Conservation (phyloP, 163 green algal species). For the Scenedesmus sp. region DNA sequence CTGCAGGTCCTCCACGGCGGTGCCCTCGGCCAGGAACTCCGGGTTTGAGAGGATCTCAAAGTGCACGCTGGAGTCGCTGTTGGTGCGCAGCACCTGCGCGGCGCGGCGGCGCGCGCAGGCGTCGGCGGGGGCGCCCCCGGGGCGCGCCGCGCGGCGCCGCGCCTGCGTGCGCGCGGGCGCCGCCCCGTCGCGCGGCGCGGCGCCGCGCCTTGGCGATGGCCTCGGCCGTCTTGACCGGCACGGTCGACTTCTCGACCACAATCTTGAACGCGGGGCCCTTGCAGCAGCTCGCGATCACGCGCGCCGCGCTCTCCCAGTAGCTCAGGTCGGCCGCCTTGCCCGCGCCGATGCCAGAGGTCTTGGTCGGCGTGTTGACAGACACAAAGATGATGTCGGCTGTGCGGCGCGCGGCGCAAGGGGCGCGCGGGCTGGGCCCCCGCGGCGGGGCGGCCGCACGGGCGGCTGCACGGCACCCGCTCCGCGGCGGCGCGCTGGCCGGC, state of each 20-base stretch:
- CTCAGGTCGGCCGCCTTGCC: conserved; percentile 98
- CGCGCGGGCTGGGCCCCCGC: too few relatives aligned
- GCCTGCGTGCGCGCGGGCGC: not conserved
- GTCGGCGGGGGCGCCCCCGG: not conserved
- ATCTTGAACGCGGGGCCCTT: conserved; percentile 88
- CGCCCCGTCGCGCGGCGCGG: too few relatives aligned
- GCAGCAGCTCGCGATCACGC: conserved; percentile 93
- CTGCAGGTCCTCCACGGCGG: conserved; percentile 94
- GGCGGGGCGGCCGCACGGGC: too few relatives aligned
- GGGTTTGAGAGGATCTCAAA: conserved; percentile 99
- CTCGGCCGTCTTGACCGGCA: conserved; percentile 99
- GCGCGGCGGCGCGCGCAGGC: not conserved
- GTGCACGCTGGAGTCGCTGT: conserved; percentile 74
- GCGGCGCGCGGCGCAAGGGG: too few relatives aligned
- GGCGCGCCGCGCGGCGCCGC: not conserved
- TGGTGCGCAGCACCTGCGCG: conserved; percentile 78
- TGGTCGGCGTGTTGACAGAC: conserved; percentile 99
- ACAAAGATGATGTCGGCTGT: conserved; percentile 50
- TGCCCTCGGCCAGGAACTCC: conserved; percentile 99
- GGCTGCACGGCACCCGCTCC: not conserved
- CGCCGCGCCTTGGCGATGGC: conserved; percentile 96
- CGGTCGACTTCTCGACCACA: conserved; percentile 99
- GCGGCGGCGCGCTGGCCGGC: not conserved
- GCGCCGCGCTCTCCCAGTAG: conserved; percentile 98
- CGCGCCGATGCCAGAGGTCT: conserved; percentile 97